Evolutionary conservation across 1,284 basidiomycete species (phyloP).

Genomic region (Coniophora puteana): DNA sequence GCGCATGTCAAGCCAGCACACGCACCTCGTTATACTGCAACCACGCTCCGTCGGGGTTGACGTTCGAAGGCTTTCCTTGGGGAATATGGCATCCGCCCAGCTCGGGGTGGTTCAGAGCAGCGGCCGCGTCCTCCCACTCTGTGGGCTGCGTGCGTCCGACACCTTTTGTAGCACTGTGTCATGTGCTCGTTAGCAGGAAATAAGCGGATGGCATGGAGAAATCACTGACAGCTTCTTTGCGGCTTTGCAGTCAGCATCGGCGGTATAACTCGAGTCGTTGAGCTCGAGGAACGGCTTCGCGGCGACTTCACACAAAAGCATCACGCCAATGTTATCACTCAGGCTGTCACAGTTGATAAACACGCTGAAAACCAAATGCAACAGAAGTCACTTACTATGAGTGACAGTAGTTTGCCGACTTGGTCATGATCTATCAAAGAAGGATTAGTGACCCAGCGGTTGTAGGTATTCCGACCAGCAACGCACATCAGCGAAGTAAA

Average conservation of each 20-base stretch:
- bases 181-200: neutral
- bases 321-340: slow-evolving; percentile 47
- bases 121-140: slow-evolving; percentile 61
- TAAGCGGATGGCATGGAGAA: neutral
- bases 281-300: slow-evolving; percentile 54
- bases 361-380: neutral
- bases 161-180: slow-evolving; percentile 50
- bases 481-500: slow-evolving; percentile 64
- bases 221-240: slow-evolving; percentile 27
- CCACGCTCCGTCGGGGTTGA: slow-evolving; percentile 25
- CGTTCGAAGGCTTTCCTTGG: slow-evolving; percentile 40
- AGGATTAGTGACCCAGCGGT: slow-evolving; percentile 5
- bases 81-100: slow-evolving; percentile 58
- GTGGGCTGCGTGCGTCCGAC: slow-evolving; percentile 47
- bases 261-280: slow-evolving; percentile 44
- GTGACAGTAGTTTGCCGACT: slow-evolving; percentile 62
- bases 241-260: slow-evolving; percentile 45
- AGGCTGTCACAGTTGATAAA: slow-evolving; percentile 28
- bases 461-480: slow-evolving; percentile 1
- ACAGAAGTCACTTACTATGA: slow-evolving; percentile 34
- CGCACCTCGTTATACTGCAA: slow-evolving; percentile 55
- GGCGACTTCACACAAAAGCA: slow-evolving; percentile 59
- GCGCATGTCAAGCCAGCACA: neutral
- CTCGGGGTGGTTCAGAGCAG: slow-evolving; percentile 44
- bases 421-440: slow-evolving; percentile 53